phyloP scores from a whole-genome alignment of 2,329 filamentous ascomycete genomes.

The Mycosphaerelloides madeirae region DNA sequence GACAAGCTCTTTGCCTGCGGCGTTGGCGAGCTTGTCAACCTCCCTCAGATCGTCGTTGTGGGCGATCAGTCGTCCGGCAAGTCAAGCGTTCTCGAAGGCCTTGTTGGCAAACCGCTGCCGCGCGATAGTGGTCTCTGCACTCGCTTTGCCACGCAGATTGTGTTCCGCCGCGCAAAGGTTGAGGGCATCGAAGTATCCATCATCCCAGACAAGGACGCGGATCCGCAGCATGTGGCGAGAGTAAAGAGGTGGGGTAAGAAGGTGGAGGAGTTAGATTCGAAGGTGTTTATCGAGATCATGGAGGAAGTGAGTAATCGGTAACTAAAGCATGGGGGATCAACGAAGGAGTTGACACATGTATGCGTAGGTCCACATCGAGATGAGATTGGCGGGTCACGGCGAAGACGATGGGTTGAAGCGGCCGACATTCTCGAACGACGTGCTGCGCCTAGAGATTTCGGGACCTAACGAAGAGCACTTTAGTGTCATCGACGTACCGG shows the following conservation, averaged over 20 bases:
- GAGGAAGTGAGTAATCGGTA: conserved; percentile 10
- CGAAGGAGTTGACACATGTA: no score
- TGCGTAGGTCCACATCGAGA: conserved; percentile 12
- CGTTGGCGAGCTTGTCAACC: conserved; percentile 28
- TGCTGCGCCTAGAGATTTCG: conserved; percentile 27
- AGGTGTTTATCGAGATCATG: conserved; percentile 22
- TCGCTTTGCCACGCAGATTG: conserved; percentile 33
- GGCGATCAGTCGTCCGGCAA: conserved; percentile 60
- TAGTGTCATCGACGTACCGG: conserved; percentile 30
- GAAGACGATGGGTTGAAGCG: conserved; percentile 3
- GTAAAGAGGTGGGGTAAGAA: conserved; percentile 11
- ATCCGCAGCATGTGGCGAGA: conserved; percentile 7
- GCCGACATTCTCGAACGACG: conserved; percentile 27
- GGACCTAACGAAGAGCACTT: conserved; percentile 28
- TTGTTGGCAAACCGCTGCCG: conserved; percentile 53
- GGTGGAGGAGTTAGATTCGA: conserved; percentile 13
- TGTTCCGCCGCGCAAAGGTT: conserved; percentile 19
- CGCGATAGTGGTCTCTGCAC: conserved; percentile 53
- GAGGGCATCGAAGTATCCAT: conserved; percentile 16
- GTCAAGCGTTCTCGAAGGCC: conserved; percentile 58
- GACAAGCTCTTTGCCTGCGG: conserved; percentile 51
- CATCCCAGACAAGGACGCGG: conserved; percentile 16
- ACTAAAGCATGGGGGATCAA: no score
- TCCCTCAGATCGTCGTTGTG: conserved; percentile 49
- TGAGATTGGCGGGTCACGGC: conserved; percentile 11